Base-by-base conservation (phyloP, 78 protist species). In the Salpingoeca rosetta region DNA sequence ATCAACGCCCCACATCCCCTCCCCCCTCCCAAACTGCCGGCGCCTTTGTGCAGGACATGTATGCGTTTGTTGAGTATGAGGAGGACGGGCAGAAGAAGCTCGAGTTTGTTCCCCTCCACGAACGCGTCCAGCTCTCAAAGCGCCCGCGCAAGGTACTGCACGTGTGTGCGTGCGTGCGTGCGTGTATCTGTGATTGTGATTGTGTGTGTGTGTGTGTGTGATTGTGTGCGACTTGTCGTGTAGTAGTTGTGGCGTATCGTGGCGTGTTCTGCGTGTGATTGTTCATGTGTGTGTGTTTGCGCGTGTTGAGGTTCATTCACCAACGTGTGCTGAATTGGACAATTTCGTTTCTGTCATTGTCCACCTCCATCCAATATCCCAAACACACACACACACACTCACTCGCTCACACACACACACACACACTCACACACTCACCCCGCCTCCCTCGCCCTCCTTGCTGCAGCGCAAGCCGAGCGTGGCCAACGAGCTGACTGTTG, bases 31-130 rank as follows among this genome's bases (percentile, higher is more conserved):
- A 25, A 11, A 24, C 31, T 78, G 42, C 11, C 0, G 26, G 12
- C 91, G 25, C 93, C 93, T 2, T 87, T 86, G 56, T 91, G 88
- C 84, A 91, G 88, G n/a, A n/a, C n/a, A n/a, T n/a, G n/a, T n/a
- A n/a, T n/a, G n/a, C n/a, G n/a, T n/a, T n/a, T n/a, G n/a, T n/a
- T n/a, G n/a, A n/a, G n/a, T n/a, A n/a, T n/a, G n/a, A n/a, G n/a
- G n/a, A n/a, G 93, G 93, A 91, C 77, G 93, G 88, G 84, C 88
- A 88, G 44, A 91, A 91, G 75, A 73, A 44, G 79, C 85, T 85
- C 65, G 91, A 91, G 81, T 51, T n/a, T 0, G 90, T 88, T n/a
- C n/a, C n/a, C n/a, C n/a, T n/a, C n/a, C n/a, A n/a, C n/a, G n/a
- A n/a, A n/a, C n/a, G n/a, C n/a, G n/a, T n/a, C n/a, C n/a, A n/a